Evolutionary conservation across 2,329 filamentous ascomycete genomes (phyloP), one percentile per base, ranked within the genome.

Genomic region (Fusarium mexicanum): DNA sequence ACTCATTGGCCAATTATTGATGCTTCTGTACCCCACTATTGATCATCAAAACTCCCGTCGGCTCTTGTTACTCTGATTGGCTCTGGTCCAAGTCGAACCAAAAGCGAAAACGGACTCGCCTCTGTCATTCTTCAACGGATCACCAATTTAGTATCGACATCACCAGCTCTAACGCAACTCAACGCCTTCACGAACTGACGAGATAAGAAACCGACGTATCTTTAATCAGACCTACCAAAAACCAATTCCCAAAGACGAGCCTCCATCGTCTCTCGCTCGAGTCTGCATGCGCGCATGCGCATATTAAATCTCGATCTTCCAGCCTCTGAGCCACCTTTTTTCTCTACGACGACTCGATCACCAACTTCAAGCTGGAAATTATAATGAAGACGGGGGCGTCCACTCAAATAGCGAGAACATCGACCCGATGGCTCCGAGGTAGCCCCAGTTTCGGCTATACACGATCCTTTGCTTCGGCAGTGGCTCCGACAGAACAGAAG

Each of bases 311-410:
- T 37, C 61, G 58, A 48, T 44, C 64, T 60, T 61, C 48, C 29
- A 59, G 66, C 69, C 74, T 61, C 31, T 17, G 64, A 54, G 65
- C 66, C 63, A 59, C 61, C 55, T 50, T 66, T 54, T 47, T 44
- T 46, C 57, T 50, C 51, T 51, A 37, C 46, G 44, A 61, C 44
- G 33, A 40, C 24, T 41, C 38, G 38, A 54, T 46, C 47, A 73
- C 72, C 71, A 51, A 68, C 77, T 69, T 71, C 78, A 82, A 80
- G 69, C 76, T 83, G 82, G 82, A 82, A 74, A 74, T 74, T 70
- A 64, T 80, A 66, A 82, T 82, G 75, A 81, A 83, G 76, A 80
- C 82, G 81, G 85, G 86, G 83, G 80, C 83, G 77, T 80, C 82
- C 79, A 83, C 84, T 80, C 82, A 83, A 80, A 84, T 85, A 84